Evolutionary conservation across 139 green algal species (phyloP).

Genomic region (Auxenochlorella pyrenoidosa): DNA sequence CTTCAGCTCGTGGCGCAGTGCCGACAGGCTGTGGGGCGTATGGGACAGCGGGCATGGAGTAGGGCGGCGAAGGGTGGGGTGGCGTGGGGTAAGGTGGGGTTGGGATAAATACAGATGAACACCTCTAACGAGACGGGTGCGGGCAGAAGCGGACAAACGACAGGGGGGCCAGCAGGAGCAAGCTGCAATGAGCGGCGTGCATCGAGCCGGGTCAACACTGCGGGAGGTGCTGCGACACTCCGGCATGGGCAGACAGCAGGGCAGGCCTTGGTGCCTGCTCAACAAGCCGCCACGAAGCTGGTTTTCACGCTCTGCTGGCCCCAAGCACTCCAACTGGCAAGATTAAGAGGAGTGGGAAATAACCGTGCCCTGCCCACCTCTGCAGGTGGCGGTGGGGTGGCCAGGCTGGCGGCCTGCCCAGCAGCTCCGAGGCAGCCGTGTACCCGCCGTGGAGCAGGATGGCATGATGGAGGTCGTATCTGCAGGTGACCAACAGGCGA

Average conservation of each 20-base stretch:
- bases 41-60: background rate
- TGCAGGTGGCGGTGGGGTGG: slow-evolving; percentile 25
- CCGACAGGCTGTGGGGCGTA: background rate
- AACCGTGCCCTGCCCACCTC: background rate
- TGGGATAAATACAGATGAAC: too few relatives aligned
- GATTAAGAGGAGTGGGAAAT: too few relatives aligned
- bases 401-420: slow-evolving; percentile 38
- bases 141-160: too few relatives aligned
- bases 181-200: background rate
- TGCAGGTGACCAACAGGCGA: background rate
- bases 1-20: background rate
- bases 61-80: too few relatives aligned
- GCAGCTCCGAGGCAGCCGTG: slow-evolving; percentile 8
- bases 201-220: background rate
- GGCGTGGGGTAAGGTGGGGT: too few relatives aligned
- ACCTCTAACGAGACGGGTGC: too few relatives aligned
- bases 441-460: slow-evolving; percentile 53
- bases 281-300: too few relatives aligned
- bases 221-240: too few relatives aligned
- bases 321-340: too few relatives aligned
- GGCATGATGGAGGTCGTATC: slow-evolving; percentile 57
- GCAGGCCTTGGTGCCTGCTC: too few relatives aligned
- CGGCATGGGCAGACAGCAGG: background rate
- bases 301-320: too few relatives aligned
- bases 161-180: too few relatives aligned